Percentiles rank a stretch among this genome's conserved stretches.
Conservation (phyloP, 768 basidiomycete species). For the Nevesoporus exiguus region DNA sequence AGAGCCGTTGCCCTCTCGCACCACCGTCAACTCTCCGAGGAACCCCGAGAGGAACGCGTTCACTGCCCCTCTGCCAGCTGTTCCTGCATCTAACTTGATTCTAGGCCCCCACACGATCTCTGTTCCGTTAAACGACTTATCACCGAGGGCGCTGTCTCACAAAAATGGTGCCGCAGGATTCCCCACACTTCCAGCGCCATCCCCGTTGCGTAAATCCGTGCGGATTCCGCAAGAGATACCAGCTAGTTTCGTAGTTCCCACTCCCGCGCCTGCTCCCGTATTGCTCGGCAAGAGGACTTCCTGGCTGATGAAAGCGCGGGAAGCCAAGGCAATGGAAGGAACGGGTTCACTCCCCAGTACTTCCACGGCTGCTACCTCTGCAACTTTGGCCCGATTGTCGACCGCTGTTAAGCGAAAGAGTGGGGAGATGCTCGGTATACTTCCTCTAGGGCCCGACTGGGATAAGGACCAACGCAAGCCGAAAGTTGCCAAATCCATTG, state of each 20-base stretch:
- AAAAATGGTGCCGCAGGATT: constrained; percentile 47
- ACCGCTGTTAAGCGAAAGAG: constrained; percentile 64
- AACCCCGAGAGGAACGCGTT: constrained; percentile 17
- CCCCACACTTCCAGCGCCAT: constrained; percentile 64
- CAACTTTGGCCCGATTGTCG: constrained; percentile 12
- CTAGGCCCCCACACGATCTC: constrained; percentile 19
- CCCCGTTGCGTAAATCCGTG: constrained; percentile 67
- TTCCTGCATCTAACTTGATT: constrained; percentile 10
- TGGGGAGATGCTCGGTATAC: constrained; percentile 39
- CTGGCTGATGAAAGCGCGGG: constrained; percentile 76
- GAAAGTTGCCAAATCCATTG: constrained; percentile 49
- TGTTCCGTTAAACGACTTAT: constrained; percentile 37
- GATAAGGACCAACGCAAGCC: constrained; percentile 42
- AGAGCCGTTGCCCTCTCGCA: constrained; percentile 18
- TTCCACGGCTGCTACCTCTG: background rate
- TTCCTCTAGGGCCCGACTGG: constrained; percentile 10
- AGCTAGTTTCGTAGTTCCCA: constrained; percentile 30
- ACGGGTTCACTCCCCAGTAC: constrained; percentile 31
- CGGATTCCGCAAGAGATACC: constrained; percentile 47
- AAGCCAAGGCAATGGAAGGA: constrained; percentile 63
- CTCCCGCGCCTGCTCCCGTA: constrained; percentile 36
- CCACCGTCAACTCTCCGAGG: background rate
- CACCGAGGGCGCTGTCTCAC: constrained; percentile 27
- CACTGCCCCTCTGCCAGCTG: constrained; percentile 23
- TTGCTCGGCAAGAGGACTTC: constrained; percentile 66